Base-by-base conservation (phyloP, 495 filamentous ascomycete species). In the Talaromyces proteolyticus region DNA sequence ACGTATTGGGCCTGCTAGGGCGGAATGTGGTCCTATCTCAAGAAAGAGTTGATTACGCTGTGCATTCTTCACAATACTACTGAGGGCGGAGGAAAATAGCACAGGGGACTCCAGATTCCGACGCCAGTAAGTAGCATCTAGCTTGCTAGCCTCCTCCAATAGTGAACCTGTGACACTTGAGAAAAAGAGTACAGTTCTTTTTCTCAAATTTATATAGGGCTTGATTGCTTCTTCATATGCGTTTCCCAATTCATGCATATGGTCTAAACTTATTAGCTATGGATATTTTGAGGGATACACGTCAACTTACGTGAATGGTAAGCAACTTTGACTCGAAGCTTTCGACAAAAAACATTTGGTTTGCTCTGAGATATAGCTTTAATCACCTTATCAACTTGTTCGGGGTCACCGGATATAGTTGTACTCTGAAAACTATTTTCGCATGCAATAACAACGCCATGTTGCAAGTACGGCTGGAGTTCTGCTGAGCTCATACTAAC, bases 11-110 rank as follows among this genome's bases (percentile, higher is more conserved):
- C 80, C 78, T 18, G 73, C 63, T 3, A 88, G 67, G 2, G 79
- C 76, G 1, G 71, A 61, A 53, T 86, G 82, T 1, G 85, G 84
- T 0, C 84, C 84, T 20, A 85, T 65, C 53, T 86, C 82, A 24
- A 85, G 21, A 2, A 81, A 58, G 2, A 66, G 23, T n/a, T 51
- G 51, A 26, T 17, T 47, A 11, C 40, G 40, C 1, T 14, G 6
- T 24, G 34, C 36, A 14, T 29, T 16, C 46, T 10, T 10, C 53
- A 20, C n/a, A n/a, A 22, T 17, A 11, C 10, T 53, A 62, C 68
- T 2, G 18, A 61, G 41, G 0, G 62, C 61, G 2, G 49, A 6
- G 6, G 26, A 12, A 55, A 74, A 74, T 0, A 62, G 41, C 0
- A 74, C 69, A 1, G 70, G 69, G 1, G 50, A 60, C 22, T 61